Evolutionary conservation across 805 yeast genomes (phyloP).

Genomic region (Yarrowia sp.): DNA sequence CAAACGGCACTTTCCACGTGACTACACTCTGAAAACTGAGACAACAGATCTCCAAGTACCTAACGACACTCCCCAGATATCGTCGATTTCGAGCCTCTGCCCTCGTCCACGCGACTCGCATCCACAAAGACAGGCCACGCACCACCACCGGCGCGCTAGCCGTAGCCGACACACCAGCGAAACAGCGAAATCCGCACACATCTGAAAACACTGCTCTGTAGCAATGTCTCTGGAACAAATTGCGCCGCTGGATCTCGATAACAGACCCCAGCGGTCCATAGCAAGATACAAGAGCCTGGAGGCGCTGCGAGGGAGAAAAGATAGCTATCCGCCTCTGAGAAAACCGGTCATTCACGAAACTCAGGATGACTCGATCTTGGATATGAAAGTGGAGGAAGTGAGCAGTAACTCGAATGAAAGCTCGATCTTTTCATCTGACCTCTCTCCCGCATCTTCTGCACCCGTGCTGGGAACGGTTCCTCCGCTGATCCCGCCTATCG

Average conservation of each 20-base stretch:
- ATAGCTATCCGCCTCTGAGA: not conserved
- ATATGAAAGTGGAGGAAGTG: not conserved
- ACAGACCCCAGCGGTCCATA: not conserved
- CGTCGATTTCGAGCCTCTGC: no score
- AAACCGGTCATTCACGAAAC: not conserved
- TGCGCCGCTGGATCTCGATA: constrained; percentile 22
- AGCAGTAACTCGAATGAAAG: no score
- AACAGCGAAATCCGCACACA: no score
- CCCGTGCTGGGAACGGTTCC: constrained; percentile 22
- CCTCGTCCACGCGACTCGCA: constrained; percentile 4
- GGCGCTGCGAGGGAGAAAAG: constrained; percentile 21
- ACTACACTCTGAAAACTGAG: constrained; percentile 9
- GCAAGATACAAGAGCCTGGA: constrained; percentile 31
- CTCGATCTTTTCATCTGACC: not conserved
- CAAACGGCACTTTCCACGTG: not conserved
- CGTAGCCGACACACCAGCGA: no score
- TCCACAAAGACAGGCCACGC: no score
- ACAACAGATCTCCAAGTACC: not conserved
- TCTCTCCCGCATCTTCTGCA: constrained; percentile 3
- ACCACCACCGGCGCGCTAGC: no score
- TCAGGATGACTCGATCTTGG: not conserved
- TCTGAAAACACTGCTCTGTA: no score
- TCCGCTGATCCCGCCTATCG: constrained; percentile 18
- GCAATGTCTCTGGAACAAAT: constrained; percentile 28
- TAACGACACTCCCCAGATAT: no score